A percentile compares a stretch with the other conserved stretches of the same genome.
Conservation (phyloP, 2,329 filamentous ascomycete genomes). For the Pseudonectria foliicola region DNA sequence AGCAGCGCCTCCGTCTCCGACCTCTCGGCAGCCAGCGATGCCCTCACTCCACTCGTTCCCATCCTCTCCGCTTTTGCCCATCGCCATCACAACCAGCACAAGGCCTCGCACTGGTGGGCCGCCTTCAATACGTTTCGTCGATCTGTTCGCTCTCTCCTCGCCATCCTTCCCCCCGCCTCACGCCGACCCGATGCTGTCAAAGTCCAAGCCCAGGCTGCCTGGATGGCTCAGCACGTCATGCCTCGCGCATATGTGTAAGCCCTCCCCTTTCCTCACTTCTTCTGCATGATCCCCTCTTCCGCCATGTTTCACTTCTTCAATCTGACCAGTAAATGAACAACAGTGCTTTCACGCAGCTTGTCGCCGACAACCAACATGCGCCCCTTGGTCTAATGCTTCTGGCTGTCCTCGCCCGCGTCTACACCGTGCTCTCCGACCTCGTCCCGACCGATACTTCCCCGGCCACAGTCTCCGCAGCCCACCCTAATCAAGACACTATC, state of each 20-base stretch:
- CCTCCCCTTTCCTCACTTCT: no score
- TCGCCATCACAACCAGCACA: constrained; percentile 90
- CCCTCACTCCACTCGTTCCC: constrained; percentile 35
- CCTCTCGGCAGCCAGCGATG: constrained; percentile 13
- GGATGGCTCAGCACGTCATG: constrained; percentile 24
- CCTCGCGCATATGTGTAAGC: constrained; percentile 31
- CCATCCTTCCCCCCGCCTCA: constrained; percentile 13
- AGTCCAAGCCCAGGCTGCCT: constrained; percentile 18
- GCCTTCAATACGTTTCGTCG: constrained; percentile 67
- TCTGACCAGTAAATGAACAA: no score
- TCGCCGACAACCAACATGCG: constrained; percentile 67
- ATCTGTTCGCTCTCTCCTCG: constrained; percentile 47
- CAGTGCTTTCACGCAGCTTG: constrained; percentile 60
- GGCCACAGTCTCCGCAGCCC: background rate
- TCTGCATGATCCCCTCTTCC: no score
- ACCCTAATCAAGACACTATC: background rate
- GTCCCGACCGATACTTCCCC: constrained; percentile 15
- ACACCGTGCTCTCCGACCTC: constrained; percentile 35
- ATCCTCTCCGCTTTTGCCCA: constrained; percentile 68
- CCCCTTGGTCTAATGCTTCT: constrained; percentile 63
- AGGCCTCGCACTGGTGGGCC: constrained; percentile 70
- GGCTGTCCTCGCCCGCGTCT: constrained; percentile 53
- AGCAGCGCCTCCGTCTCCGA: constrained; percentile 6
- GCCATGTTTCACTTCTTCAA: no score
- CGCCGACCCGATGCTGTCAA: background rate